Conservation (phyloP, 148 eudicot genomes). For the Amaranthus palmeri region DNA sequence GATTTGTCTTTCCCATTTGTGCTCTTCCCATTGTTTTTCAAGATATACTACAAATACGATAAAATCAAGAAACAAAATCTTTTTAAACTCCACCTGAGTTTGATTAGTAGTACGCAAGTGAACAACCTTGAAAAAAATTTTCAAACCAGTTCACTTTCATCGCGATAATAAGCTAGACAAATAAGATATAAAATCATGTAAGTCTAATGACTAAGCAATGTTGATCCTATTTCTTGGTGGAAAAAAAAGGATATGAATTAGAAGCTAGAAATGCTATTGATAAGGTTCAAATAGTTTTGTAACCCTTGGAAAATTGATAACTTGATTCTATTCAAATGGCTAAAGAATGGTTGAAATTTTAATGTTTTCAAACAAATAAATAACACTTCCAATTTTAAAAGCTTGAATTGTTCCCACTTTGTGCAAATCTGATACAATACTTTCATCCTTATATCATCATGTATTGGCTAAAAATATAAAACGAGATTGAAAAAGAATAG, state of each 20-base stretch:
- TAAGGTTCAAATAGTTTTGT: too few species aligned
- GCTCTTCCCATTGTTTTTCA: constrained; percentile 53
- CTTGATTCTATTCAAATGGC: too few species aligned
- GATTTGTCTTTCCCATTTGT: constrained; percentile 63
- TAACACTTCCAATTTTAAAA: too few species aligned
- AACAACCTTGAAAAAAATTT: neutral
- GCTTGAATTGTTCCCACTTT: too few species aligned
- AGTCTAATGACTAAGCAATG: neutral
- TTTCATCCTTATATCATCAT: too few species aligned
- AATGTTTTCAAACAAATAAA: too few species aligned
- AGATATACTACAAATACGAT: constrained; percentile 51
- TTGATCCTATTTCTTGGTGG: neutral
- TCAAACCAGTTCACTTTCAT: neutral
- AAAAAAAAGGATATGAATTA: neutral
- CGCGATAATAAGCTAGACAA: neutral
- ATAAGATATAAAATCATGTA: too few species aligned
- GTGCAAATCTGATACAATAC: too few species aligned
- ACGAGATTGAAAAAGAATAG: too few species aligned
- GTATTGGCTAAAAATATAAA: too few species aligned
- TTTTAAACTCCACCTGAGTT: constrained; percentile 3
- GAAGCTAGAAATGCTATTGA: neutral
- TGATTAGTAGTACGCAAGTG: neutral
- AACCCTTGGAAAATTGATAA: too few species aligned
- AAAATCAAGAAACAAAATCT: constrained; percentile 1
- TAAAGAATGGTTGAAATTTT: too few species aligned